A percentile compares a stretch with the other conserved stretches of the same genome.
Evolutionary conservation across 2,329 filamentous ascomycete genomes (phyloP).

Genomic region (Ceratocystis eucalypticola): DNA sequence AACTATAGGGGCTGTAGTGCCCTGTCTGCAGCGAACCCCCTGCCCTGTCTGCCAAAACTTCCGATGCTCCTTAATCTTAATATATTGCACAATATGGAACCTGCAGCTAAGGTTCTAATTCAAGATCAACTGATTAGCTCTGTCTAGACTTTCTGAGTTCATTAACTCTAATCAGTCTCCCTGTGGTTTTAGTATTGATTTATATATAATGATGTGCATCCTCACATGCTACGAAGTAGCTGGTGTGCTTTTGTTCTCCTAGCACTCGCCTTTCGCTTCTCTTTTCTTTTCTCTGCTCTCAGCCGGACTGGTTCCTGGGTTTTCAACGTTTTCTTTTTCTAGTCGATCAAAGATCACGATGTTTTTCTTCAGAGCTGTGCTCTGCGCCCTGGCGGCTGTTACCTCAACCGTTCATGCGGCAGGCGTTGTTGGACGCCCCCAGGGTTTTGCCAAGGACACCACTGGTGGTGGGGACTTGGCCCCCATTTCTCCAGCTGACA

Average conservation of each 20-base stretch:
- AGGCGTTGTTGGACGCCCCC: conserved; percentile 25
- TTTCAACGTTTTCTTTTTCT: not conserved
- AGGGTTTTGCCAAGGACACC: conserved; percentile 28
- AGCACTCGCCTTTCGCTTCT: not conserved
- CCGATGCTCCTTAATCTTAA: not conserved
- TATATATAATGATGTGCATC: not conserved
- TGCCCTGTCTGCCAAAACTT: not conserved
- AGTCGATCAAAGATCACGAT: not conserved
- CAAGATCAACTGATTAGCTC: too few relatives aligned
- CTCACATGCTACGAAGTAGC: not conserved
- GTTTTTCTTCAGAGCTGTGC: not conserved
- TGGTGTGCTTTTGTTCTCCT: conserved; percentile 14
- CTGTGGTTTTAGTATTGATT: not conserved
- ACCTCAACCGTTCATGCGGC: conserved; percentile 22
- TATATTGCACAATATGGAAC: not conserved
- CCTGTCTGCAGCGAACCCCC: not conserved
- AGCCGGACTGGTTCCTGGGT: not conserved
- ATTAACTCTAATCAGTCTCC: too few relatives aligned
- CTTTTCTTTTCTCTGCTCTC: not conserved
- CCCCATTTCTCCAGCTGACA: conserved; percentile 31
- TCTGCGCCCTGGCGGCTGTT: conserved; percentile 18
- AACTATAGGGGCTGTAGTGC: not conserved
- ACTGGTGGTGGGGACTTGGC: conserved; percentile 39
- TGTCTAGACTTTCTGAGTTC: too few relatives aligned
- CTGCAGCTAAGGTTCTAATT: not conserved